Evolutionary conservation across 495 filamentous ascomycete species (phyloP), one percentile per base, ranked within the genome.

Genomic region (Hyaloscypha hepaticicola): DNA sequence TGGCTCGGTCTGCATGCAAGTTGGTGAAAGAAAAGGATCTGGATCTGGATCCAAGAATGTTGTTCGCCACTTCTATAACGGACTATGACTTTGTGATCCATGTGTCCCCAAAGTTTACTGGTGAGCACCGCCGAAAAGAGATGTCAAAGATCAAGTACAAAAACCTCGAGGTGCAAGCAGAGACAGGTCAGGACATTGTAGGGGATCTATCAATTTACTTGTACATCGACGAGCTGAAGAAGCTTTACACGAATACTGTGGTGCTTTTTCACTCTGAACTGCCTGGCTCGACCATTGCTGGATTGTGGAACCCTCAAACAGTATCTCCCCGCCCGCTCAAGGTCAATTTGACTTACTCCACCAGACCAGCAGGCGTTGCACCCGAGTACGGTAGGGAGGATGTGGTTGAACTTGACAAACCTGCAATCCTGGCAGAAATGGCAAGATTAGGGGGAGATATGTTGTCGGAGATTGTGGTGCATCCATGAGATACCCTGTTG

Each of bases 41-140:
- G 3, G 74, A 80, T n/a, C 74, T 92, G 24, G 82, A 90, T 61
- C 71, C 76, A 9, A 77, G 81, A 27, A 76, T 78, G 5, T 78
- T 99, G 1, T 98, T 98, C 75, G 78, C 80, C 14, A 79, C 87
- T 3, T 80, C 86, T 0, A 78, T 89, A 16, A 76, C 76, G 11
- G 92, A 96, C 29, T 98, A 92, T 72, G 91, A 98, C 71, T 92
- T 97, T 70, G 75, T 96, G 34, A 77, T 98, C 29, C 82, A 89
- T 70, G 76, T 98, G 11, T 82, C 85, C 8, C 63, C 78, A 6
- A 86, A 82, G 65, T 78, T 76, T 55, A 69, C 72, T 59, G 33
- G 73, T 70, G 55, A 77, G 66, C 70, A 57, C 28, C 52, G 64
- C 58, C 33, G 26, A 12, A 64, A 65, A 29, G 50, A 45, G 14